Evolutionary conservation across 495 filamentous ascomycete genomes (phyloP).

Genomic region (Filosporella fistucella): DNA sequence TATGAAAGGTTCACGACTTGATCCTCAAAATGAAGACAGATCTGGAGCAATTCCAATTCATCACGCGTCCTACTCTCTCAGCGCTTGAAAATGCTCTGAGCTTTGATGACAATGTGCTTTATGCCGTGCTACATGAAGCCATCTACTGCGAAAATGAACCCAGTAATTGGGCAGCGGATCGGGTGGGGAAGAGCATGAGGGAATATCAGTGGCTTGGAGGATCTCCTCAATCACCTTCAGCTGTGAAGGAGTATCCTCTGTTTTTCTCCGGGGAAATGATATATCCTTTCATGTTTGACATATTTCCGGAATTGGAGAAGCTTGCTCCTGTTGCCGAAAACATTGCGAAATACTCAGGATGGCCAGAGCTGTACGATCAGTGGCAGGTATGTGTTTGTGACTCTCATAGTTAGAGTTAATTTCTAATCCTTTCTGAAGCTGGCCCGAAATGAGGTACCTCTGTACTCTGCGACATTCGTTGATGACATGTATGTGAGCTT

Average conservation of each 20-base stretch:
- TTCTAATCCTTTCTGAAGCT: too few species aligned
- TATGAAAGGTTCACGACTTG: slow-evolving; percentile 71
- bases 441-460: slow-evolving; percentile 74
- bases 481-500: slow-evolving; percentile 96
- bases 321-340: slow-evolving; percentile 62
- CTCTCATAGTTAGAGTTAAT: slow-evolving; percentile 7
- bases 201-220: slow-evolving; percentile 39
- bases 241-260: slow-evolving; percentile 47
- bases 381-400: slow-evolving; percentile 33
- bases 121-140: slow-evolving; percentile 81
- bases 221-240: slow-evolving; percentile 16
- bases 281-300: slow-evolving; percentile 75
- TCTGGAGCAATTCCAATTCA: slow-evolving; percentile 62
- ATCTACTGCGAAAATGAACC: slow-evolving; percentile 61
- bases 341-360: slow-evolving; percentile 60
- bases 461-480: slow-evolving; percentile 79
- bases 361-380: slow-evolving; percentile 75
- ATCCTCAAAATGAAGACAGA: slow-evolving; percentile 65
- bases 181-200: slow-evolving; percentile 31
- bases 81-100: slow-evolving; percentile 58
- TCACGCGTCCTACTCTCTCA: slow-evolving; percentile 66
- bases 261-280: slow-evolving; percentile 93
- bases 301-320: slow-evolving; percentile 63
- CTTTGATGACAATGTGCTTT: slow-evolving; percentile 75
- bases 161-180: slow-evolving; percentile 44